Base-by-base conservation (phyloP, 2,329 filamentous ascomycete species). In the Tolypocladium pustulatum region DNA sequence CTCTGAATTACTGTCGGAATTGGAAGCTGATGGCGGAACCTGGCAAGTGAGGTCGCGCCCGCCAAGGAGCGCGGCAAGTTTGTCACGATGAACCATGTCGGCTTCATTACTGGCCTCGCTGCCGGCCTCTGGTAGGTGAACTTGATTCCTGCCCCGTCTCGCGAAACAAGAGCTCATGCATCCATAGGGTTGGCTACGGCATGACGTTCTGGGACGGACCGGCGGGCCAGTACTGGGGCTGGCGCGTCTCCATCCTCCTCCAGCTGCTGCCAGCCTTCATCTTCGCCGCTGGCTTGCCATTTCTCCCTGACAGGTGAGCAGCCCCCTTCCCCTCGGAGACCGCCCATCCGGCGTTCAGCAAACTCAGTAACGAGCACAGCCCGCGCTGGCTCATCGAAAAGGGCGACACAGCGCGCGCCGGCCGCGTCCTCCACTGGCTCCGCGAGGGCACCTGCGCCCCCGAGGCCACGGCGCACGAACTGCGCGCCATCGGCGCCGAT, bases 361-460 rank as follows among this genome's bases (percentile, higher is more conserved):
- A 43, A 8, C 40, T 22, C 40, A 22, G 20, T 2, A 10, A 20
- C 41, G 8, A 12, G n/a, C 41, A n/a, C 49, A 67, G 80, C 12
- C 81, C 82, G 0, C 78, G 82, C 34, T 84, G 82, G 82, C 76
- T 84, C 5, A 71, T 82, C n/a, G 79, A 82, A 59, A 75, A 79
- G 38, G 75, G 73, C 32, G 68, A 74, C 20, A 64, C 69, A 38
- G 76, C 76, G 3, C 68, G 69, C 13, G 81, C 81, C 8, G 71
- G 71, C 32, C 65, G 66, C 17, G 74, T 75, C 3, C 74, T 84
- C 0, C 65, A 68, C 56, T 81, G 75, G 69, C 76, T 84, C 40
- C 77, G 81, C 43, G 76, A 79, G 54, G 76, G 71, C n/a, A 70
- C 69, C 54, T 70, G 67, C 62, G 67, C 68, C 9, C 61, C 68